These are phyloP conservation scores for Fusarium pilosicola DNA, from an alignment of 2,329 filamentous ascomycete species.

Conservation along the genomic window DNA sequence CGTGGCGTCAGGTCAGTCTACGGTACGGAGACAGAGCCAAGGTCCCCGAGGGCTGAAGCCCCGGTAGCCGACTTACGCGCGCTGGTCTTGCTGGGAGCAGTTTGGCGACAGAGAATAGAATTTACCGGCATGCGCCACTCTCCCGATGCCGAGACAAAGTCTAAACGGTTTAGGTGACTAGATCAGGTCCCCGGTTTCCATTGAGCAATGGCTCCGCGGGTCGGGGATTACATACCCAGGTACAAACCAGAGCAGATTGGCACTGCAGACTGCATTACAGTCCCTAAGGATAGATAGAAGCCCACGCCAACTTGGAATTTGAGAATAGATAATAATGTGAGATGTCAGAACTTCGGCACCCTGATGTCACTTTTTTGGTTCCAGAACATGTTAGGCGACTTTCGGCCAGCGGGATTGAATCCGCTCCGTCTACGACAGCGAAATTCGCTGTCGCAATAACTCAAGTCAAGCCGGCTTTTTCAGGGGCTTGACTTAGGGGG, in stretches of 20 bases:
- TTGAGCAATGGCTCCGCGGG: rapidly evolving
- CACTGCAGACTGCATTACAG: neutral
- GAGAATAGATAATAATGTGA: rapidly evolving
- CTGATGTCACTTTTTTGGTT: neutral
- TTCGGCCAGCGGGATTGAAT: neutral
- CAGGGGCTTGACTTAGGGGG: rapidly evolving
- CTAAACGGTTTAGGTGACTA: neutral
- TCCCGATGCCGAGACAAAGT: neutral
- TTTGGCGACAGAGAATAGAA: too few species aligned
- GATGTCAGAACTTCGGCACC: rapidly evolving
- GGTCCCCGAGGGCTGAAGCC: neutral
- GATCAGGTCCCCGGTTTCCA: neutral
- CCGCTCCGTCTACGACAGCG: neutral
- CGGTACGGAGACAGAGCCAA: neutral
- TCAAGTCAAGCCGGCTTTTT: too few species aligned
- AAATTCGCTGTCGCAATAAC: too few species aligned
- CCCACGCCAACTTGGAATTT: neutral
- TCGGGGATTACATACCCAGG: too few species aligned
- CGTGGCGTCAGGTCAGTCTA: neutral
- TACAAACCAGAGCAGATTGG: neutral
- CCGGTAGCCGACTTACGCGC: neutral
- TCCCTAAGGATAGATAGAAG: neutral
- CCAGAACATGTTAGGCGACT: neutral
- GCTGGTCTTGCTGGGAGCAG: neutral
- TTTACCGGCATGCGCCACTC: neutral